Percentiles rank a stretch among this genome's conserved stretches.
Conservation (phyloP, 1,284 basidiomycete genomes). For the Fomitopsis pinicola region DNA sequence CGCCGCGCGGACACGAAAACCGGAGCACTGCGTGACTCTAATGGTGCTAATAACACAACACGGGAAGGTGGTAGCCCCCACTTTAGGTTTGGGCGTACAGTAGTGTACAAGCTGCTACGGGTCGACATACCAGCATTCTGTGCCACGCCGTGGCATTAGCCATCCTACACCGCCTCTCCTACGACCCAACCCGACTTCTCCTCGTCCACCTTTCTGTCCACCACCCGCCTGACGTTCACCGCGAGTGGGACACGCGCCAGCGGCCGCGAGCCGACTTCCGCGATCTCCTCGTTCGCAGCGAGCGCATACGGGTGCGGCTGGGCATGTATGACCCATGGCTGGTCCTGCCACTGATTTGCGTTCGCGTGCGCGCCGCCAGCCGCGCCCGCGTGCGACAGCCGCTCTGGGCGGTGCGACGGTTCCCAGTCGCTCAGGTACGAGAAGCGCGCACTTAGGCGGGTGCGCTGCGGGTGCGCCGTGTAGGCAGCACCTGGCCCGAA, state of each 20-base stretch:
- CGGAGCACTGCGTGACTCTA: no score
- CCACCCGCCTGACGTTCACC: constrained; percentile 1
- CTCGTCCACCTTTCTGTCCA: neutral
- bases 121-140: neutral
- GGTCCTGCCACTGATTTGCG: neutral
- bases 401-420: neutral
- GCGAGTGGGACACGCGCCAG: neutral
- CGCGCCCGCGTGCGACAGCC: neutral
- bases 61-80: no score
- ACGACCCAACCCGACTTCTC: neutral
- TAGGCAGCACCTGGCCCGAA: no score
- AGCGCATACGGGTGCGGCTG: neutral
- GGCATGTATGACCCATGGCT: constrained; percentile 1
- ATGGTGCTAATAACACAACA: neutral
- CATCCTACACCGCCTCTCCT: neutral
- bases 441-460: neutral
- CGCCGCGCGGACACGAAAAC: no score
- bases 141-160: neutral
- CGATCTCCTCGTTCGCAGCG: neutral
- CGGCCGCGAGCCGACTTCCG: neutral
- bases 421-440: neutral
- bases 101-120: neutral
- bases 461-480: neutral
- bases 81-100: neutral
- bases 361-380: neutral